Conservation (phyloP, 2,329 filamentous ascomycete species). For the Penicillium concentricum region DNA sequence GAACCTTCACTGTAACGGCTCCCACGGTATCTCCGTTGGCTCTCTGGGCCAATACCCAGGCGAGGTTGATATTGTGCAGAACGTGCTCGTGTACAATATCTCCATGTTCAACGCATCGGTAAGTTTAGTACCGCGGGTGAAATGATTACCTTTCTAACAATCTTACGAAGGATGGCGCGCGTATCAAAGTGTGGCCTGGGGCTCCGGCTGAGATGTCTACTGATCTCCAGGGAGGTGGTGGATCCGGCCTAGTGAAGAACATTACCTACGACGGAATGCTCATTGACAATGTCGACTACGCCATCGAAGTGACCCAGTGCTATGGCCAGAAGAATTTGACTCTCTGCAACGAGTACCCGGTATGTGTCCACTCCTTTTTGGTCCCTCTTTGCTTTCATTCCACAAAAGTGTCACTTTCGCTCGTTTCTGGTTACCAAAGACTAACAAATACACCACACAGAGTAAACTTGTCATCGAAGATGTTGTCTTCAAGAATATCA, state of each 20-base stretch:
- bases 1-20: slow-evolving; percentile 66
- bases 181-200: slow-evolving; percentile 74
- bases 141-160: slow-evolving; percentile 39
- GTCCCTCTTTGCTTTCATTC: background rate
- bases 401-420: background rate
- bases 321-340: slow-evolving; percentile 63
- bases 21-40: slow-evolving; percentile 71
- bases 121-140: slow-evolving; percentile 30
- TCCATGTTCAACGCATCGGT: slow-evolving; percentile 57
- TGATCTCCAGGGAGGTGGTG: slow-evolving; percentile 66
- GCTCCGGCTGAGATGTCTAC: slow-evolving; percentile 54
- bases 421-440: background rate
- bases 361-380: slow-evolving; percentile 22
- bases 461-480: slow-evolving; percentile 55
- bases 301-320: slow-evolving; percentile 65
- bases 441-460: slow-evolving; percentile 13
- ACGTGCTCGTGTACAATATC: slow-evolving; percentile 64
- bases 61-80: slow-evolving; percentile 66
- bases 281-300: slow-evolving; percentile 63
- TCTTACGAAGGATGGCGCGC: slow-evolving; percentile 56
- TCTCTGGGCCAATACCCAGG: slow-evolving; percentile 66
- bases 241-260: slow-evolving; percentile 61
- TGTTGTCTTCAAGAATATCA: slow-evolving; percentile 57
- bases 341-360: slow-evolving; percentile 60
- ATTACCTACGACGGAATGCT: slow-evolving; percentile 65